Evolutionary conservation across 2,329 filamentous ascomycete genomes (phyloP).

Genomic region (Thermothelomyces thermophilus): DNA sequence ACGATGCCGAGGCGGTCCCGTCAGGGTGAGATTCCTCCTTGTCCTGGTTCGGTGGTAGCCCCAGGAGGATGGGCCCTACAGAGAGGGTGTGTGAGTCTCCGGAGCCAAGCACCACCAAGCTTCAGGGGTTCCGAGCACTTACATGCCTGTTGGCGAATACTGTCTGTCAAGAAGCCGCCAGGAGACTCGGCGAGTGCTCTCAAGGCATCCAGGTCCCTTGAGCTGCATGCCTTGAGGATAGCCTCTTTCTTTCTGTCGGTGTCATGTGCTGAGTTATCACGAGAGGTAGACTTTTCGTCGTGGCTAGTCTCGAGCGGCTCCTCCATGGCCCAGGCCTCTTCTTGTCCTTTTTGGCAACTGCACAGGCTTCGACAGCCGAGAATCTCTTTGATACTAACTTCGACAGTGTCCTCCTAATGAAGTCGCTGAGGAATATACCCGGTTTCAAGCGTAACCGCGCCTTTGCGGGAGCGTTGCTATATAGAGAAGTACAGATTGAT

Average conservation of each 20-base stretch:
- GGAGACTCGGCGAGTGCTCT: slow-evolving; percentile 52
- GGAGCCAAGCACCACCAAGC: neutral
- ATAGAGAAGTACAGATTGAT: too few species aligned
- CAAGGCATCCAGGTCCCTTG: slow-evolving; percentile 50
- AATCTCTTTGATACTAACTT: too few species aligned
- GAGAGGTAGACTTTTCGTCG: slow-evolving; percentile 15
- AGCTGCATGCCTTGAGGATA: slow-evolving; percentile 55
- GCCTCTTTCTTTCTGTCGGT: slow-evolving; percentile 34
- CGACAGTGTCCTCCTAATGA: too few species aligned
- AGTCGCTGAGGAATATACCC: too few species aligned
- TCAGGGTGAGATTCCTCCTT: slow-evolving; percentile 20
- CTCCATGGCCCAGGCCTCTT: slow-evolving; percentile 10
- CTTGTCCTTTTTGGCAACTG: too few species aligned
- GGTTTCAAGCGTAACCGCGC: too few species aligned
- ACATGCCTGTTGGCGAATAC: slow-evolving; percentile 70
- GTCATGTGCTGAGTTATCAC: neutral
- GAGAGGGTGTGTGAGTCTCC: neutral
- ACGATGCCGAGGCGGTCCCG: slow-evolving; percentile 31
- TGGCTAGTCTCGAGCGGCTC: slow-evolving; percentile 4
- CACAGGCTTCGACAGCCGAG: too few species aligned
- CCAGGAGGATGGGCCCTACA: slow-evolving; percentile 58
- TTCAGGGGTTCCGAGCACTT: slow-evolving; percentile 36
- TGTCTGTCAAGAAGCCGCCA: slow-evolving; percentile 62
- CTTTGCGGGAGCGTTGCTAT: too few species aligned
- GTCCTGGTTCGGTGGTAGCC: slow-evolving; percentile 28